Base-by-base conservation (phyloP, 2,329 filamentous ascomycete genomes). In the Xylaria sp. region DNA sequence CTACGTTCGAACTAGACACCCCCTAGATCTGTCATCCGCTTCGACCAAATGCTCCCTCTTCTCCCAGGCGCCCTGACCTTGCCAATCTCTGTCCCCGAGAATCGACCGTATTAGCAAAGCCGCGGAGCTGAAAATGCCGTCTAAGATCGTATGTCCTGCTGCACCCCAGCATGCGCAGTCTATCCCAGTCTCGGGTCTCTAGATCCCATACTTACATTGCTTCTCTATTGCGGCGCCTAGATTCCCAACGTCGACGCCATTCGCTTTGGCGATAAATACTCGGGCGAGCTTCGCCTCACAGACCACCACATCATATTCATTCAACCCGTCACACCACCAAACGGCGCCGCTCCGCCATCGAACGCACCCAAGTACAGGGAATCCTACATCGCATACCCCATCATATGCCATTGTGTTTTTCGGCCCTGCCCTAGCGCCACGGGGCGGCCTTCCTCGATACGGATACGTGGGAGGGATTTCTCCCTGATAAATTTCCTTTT, bases 401-500 rank as follows among this genome's bases (percentile, higher is more conserved):
- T 98, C 81, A 93, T 99, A 76, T 89, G 89, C 50, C 89, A 91
- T 76, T 97, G 94, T 82, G 89, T 88, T 28, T 89, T 95, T 73
- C 89, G 93, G 69, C 92, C 94, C 34, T 90, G 91, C 56, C 91
- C 92, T 20, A 86, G 89, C 7, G 84, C 86, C 13, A 91, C 92
- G 67, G 88, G 89, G 60, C 88, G 94, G 70, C 87, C 90, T 39
- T 94, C 94, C 6, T 92, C 93, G 2, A 94, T 99, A 77, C 91
- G 95, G 62, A 84, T 99, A 70, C 91, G 94, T 63, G 94, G 94
- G 78, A 92, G 95, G 67, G 96, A 99, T 84, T 98, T 99, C 80
- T 95, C 90, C 58, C 97, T 94, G 81, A 90, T 97, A 70, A 94
- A 93, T 70, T 94, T 99, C 82, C 94, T 94, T 81, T 97, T 99